Evolutionary conservation across 805 yeast genomes (phyloP), one percentile per base, ranked within the genome.

Genomic region (Kockiozyma suomiensis): DNA sequence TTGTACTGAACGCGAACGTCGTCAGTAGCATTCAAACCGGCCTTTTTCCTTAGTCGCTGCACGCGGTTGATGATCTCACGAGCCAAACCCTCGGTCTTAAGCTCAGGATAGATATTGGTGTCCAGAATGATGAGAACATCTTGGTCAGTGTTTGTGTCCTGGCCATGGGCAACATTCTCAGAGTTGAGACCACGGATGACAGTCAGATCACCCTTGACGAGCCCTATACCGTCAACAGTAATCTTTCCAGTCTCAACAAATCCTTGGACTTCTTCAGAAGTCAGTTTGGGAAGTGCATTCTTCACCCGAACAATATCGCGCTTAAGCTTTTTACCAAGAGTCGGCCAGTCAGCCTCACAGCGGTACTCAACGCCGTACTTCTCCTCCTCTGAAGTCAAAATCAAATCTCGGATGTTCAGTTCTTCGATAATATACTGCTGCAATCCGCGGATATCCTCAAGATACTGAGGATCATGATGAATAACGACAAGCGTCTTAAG

Each of bases 291-390:
- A 69, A 94, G 82, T 17, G 96, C 98, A 71, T 86, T 96, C 82
- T 93, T 96, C 62, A 94, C 99, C 75, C 84, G 86, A 78, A 88
- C 90, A 63, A 89, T 96, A 70, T 92, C 98, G 73, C 86, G 85
- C 85, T 91, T 93, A 76, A 94, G 83, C 78, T 94, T 94, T 82
- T 93, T 94, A 78, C 99, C 99, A 68, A 94, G 82, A 21, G 91
- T 90, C 59, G 98, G 97, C 99, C 99, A 94, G 79, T 94, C 99
- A 50, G 99, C 99, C 75, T 89, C 96, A 45, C 93, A 97, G 66
- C 82, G 84, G 80, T 92, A 93, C 73, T 87, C 88, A 63, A 94
- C 98, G 70, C 92, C 94, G 73, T 92, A 93, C 72, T 87, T 85
- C 69, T 81, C 85, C 79, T 94, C 99, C 72, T 94, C 97, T 25